Conservation (phyloP, 1,284 basidiomycete genomes). For the Ustilago cynodontis region DNA sequence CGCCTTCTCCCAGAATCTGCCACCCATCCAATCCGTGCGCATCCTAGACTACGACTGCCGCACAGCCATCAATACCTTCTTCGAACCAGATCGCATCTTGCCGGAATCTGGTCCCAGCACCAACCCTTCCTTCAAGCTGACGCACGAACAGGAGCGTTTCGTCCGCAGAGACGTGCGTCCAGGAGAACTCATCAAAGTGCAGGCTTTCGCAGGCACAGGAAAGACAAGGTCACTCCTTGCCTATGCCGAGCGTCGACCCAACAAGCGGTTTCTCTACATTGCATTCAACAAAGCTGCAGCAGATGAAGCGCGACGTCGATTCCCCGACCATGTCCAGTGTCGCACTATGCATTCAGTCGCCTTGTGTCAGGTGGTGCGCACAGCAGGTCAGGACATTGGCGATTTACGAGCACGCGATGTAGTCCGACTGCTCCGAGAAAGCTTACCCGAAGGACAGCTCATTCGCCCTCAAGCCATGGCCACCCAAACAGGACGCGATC, state of each 20-base stretch:
- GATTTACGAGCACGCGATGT: conserved; percentile 57
- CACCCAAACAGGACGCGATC: conserved; percentile 37
- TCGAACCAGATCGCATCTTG: conserved; percentile 22
- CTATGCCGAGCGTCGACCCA: conserved; percentile 54
- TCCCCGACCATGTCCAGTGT: conserved; percentile 60
- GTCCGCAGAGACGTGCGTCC: conserved; percentile 50
- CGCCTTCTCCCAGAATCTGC: conserved; percentile 32
- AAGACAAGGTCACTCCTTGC: conserved; percentile 63
- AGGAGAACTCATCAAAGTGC: conserved; percentile 60
- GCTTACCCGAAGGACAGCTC: conserved; percentile 53
- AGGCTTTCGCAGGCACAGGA: conserved; percentile 64
- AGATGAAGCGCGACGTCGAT: conserved; percentile 49
- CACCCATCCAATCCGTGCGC: conserved; percentile 47
- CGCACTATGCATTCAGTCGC: conserved; percentile 66
- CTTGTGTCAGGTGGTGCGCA: conserved; percentile 51
- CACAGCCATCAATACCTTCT: conserved; percentile 47
- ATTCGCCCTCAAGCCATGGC: conserved; percentile 26
- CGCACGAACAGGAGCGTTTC: conserved; percentile 59
- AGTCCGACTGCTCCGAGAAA: conserved; percentile 43
- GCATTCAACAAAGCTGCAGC: conserved; percentile 65
- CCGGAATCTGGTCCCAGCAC: conserved; percentile 10
- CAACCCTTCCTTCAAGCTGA: conserved; percentile 48
- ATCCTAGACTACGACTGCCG: conserved; percentile 57
- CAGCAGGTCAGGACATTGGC: conserved; percentile 51
- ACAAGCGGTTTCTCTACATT: conserved; percentile 60